These are phyloP conservation scores for Alnus glutinosa DNA, from an alignment of 306 rosid genomes.

Conservation along the genomic window DNA sequence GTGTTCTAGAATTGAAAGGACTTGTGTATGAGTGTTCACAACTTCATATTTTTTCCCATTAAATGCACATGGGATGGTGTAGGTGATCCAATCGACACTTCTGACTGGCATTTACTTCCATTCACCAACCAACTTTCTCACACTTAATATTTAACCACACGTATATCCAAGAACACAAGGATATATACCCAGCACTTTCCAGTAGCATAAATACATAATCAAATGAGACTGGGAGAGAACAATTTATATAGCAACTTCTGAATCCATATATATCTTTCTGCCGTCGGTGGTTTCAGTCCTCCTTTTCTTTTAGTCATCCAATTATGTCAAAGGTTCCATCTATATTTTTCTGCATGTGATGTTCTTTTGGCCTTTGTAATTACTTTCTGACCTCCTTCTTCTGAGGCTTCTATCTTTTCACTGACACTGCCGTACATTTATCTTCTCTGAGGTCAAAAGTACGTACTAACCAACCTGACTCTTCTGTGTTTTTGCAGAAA, in stretches of 20 bases:
- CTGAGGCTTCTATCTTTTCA: conserved; percentile 18
- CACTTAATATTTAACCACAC: conserved; percentile 31
- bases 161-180: conserved; percentile 5
- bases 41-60: conserved; percentile 20
- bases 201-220: neutral
- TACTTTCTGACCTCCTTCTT: conserved; percentile 27
- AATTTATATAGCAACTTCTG: conserved; percentile 6
- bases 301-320: conserved; percentile 12
- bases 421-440: conserved; percentile 39
- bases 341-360: conserved; percentile 4
- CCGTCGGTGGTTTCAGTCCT: conserved; percentile 26
- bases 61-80: conserved; percentile 21
- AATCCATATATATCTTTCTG: conserved; percentile 15
- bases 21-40: neutral
- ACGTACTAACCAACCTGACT: conserved; percentile 29
- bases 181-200: neutral
- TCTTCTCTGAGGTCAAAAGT: conserved; percentile 10
- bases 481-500: conserved; percentile 49
- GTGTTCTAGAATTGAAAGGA: neutral
- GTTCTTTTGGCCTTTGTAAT: conserved; percentile 18
- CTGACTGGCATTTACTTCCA: conserved; percentile 39
- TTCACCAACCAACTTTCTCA: conserved; percentile 33
- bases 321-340: conserved; percentile 54
- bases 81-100: conserved; percentile 28
- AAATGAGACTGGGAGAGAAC: conserved; percentile 1